Evolutionary conservation across 768 basidiomycete species (phyloP).

Genomic region (Phlebiopsis flavidoalba): DNA sequence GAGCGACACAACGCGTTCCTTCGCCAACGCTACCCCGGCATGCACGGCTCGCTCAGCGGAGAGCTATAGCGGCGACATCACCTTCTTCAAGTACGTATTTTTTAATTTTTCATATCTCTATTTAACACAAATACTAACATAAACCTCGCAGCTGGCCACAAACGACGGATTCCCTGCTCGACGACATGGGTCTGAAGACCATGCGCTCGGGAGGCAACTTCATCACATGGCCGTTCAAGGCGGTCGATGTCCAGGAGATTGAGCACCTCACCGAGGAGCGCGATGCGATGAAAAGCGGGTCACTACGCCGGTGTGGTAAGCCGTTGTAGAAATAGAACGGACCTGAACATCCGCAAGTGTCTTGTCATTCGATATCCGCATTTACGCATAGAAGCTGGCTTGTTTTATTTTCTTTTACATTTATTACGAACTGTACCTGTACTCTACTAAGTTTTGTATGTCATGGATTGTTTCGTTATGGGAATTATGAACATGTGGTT

Average conservation of each 20-base stretch:
- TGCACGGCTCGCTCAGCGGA: conserved; percentile 45
- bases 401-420: neutral
- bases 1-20: conserved; percentile 49
- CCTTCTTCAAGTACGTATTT: conserved; percentile 48
- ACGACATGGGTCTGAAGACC: conserved; percentile 50
- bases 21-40: conserved; percentile 47
- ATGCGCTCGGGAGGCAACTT: conserved; percentile 59
- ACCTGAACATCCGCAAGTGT: neutral
- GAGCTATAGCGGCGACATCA: conserved; percentile 43
- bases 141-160: conserved; percentile 51
- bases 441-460: neutral
- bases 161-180: conserved; percentile 47
- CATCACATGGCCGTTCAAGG: conserved; percentile 60
- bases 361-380: neutral
- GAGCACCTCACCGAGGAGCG: conserved; percentile 43
- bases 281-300: conserved; percentile 29
- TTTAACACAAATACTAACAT: neutral
- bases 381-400: neutral
- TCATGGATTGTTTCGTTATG: neutral
- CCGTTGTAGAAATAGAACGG: too few relatives aligned
- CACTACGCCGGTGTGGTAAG: neutral
- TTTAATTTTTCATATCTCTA: neutral
- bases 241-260: conserved; percentile 46
- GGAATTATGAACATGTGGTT: neutral
- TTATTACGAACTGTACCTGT: neutral